Evolutionary conservation across 2,329 filamentous ascomycete species (phyloP).

Genomic region (Alternaria ethzedia): DNA sequence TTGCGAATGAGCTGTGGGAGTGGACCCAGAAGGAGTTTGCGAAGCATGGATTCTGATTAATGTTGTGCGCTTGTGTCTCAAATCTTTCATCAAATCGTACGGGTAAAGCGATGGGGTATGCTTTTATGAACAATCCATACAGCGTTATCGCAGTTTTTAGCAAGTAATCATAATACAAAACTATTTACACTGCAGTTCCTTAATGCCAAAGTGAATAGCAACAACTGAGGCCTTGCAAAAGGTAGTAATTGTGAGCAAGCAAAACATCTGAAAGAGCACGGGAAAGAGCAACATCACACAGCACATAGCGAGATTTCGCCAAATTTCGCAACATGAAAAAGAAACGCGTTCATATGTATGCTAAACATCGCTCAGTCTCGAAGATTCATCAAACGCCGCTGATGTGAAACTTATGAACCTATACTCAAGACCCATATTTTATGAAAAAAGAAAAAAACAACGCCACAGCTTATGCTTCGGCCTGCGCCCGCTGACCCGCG

Average conservation of each 20-base stretch:
- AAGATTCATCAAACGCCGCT: neutral
- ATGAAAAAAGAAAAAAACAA: neutral
- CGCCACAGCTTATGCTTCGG: neutral
- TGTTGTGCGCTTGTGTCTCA: neutral
- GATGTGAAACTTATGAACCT: neutral
- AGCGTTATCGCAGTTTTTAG: neutral
- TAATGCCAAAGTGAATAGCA: neutral
- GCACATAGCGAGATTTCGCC: neutral
- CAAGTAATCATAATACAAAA: neutral
- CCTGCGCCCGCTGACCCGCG: neutral
- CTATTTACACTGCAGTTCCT: neutral
- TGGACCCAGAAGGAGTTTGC: slow-evolving; percentile 30
- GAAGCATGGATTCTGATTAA: neutral
- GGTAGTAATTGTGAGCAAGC: neutral
- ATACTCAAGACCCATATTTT: neutral
- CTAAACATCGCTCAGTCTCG: neutral
- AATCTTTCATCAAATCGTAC: neutral
- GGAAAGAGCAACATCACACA: neutral
- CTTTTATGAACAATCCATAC: too few relatives aligned
- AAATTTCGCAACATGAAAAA: neutral
- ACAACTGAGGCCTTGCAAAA: neutral
- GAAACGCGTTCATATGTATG: neutral
- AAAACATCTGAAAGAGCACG: neutral
- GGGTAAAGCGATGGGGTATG: neutral
- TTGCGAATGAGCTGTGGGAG: slow-evolving; percentile 27